phyloP scores from a whole-genome alignment of 208 protist genomes.

The Trypanosoma brucei region DNA sequence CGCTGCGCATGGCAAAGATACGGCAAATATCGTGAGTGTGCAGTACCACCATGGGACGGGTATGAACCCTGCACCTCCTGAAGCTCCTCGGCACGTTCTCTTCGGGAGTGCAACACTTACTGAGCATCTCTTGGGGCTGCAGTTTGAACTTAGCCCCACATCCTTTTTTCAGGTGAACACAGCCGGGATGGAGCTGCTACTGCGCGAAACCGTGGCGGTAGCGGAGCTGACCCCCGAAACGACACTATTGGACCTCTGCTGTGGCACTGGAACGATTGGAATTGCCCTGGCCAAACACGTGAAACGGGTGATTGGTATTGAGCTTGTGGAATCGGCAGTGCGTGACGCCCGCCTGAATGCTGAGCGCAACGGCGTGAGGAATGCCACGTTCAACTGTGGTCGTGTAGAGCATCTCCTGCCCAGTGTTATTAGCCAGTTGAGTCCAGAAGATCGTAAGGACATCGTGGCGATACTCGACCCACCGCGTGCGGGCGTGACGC shows the following conservation, averaged over 20 bases:
- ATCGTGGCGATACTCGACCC: slow-evolving; percentile 91
- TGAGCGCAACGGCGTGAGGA: slow-evolving; percentile 76
- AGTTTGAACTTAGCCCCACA: slow-evolving; percentile 88
- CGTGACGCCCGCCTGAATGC: slow-evolving; percentile 87
- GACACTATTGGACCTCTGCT: slow-evolving; percentile 94
- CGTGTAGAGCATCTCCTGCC: slow-evolving; percentile 90
- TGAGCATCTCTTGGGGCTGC: slow-evolving; percentile 61
- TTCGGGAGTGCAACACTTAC: slow-evolving; percentile 58
- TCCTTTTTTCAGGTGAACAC: slow-evolving; percentile 97
- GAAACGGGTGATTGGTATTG: slow-evolving; percentile 90
- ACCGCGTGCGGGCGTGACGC: slow-evolving; percentile 82
- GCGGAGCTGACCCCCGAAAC: slow-evolving; percentile 52
- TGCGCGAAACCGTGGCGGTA: slow-evolving; percentile 61
- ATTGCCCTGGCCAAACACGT: slow-evolving; percentile 76
- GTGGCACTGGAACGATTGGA: slow-evolving; percentile 95
- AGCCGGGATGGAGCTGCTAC: slow-evolving; percentile 79
- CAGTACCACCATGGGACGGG: slow-evolving; percentile 79
- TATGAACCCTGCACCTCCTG: slow-evolving; percentile 45
- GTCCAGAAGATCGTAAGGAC: slow-evolving; percentile 38
- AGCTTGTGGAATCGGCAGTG: slow-evolving; percentile 86
- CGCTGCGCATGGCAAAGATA: slow-evolving; percentile 18
- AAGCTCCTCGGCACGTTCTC: slow-evolving; percentile 60
- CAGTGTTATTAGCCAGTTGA: slow-evolving; percentile 43
- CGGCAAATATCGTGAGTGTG: slow-evolving; percentile 52
- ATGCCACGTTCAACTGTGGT: slow-evolving; percentile 85